These are phyloP conservation scores for Fusarium sp. DNA, from an alignment of 2,329 filamentous ascomycete species.

Conservation along the genomic window DNA sequence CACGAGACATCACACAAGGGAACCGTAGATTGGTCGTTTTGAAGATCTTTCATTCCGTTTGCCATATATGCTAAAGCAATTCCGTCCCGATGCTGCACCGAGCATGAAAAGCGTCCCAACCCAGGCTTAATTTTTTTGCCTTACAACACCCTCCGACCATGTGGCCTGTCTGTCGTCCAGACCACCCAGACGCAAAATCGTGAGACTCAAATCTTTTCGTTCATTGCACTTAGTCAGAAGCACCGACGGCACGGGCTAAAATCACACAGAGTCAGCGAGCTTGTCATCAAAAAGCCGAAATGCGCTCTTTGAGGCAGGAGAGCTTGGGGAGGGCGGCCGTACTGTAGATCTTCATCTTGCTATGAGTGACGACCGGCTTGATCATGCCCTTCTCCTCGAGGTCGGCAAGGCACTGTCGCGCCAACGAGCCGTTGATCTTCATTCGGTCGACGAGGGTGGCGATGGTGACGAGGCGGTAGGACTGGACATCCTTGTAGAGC, in stretches of 20 bases:
- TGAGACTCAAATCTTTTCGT: slow-evolving; percentile 54
- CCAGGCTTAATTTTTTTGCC: slow-evolving; percentile 53
- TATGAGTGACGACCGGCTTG: slow-evolving; percentile 97
- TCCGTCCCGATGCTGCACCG: slow-evolving; percentile 58
- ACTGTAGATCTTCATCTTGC: slow-evolving; percentile 99
- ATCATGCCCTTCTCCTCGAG: slow-evolving; percentile 99
- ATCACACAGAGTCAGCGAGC: slow-evolving; percentile 48
- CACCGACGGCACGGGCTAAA: slow-evolving; percentile 74
- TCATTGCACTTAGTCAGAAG: slow-evolving; percentile 59
- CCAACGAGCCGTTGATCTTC: slow-evolving; percentile 99
- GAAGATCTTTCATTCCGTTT: slow-evolving; percentile 58
- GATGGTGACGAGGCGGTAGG: slow-evolving; percentile 99
- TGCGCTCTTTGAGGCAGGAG: slow-evolving; percentile 9
- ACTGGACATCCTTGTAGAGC: slow-evolving; percentile 99
- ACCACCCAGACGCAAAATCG: slow-evolving; percentile 58
- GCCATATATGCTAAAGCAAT: slow-evolving; percentile 57
- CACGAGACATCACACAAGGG: slow-evolving; percentile 4
- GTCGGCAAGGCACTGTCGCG: slow-evolving; percentile 89
- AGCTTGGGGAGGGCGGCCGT: slow-evolving; percentile 54
- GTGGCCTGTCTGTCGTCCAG: slow-evolving; percentile 55
- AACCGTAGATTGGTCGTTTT: slow-evolving; percentile 46
- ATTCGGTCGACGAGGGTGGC: slow-evolving; percentile 98
- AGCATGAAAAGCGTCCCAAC: slow-evolving; percentile 60
- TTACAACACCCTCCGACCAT: slow-evolving; percentile 54
- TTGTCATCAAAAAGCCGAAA: background rate